Evolutionary conservation across 108 stramenopile genomes (phyloP).

Genomic region (Nannochloropsis oceanica): DNA sequence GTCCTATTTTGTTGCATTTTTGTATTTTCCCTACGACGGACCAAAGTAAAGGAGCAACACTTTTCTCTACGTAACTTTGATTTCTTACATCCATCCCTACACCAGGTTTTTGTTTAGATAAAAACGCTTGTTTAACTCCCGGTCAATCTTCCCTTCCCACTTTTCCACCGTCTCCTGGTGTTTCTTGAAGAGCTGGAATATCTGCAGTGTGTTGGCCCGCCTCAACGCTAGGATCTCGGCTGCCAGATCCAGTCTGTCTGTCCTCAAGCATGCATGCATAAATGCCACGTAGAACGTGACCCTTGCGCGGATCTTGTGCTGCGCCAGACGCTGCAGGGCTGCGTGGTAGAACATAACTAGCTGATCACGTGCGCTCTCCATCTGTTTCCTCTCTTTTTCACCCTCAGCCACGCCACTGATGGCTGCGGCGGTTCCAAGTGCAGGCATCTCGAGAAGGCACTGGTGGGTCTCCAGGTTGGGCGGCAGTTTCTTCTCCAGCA

Average conservation of each 20-base stretch:
- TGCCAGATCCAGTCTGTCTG: not conserved
- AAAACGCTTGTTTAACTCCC: not conserved
- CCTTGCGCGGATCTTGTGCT: not conserved
- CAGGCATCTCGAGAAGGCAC: not conserved
- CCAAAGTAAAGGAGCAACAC: too few species aligned
- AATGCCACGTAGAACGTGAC: not conserved
- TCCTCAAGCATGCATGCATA: not conserved
- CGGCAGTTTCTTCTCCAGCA: not conserved
- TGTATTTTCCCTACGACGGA: too few species aligned
- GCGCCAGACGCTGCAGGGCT: not conserved
- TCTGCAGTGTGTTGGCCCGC: not conserved
- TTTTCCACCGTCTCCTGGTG: not conserved
- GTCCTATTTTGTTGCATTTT: too few species aligned
- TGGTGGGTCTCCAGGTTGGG: not conserved
- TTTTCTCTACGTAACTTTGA: too few species aligned
- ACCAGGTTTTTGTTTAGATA: not conserved
- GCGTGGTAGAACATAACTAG: not conserved
- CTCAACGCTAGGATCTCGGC: not conserved
- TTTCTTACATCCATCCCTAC: not conserved
- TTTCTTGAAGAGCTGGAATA: not conserved
- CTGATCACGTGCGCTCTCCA: not conserved
- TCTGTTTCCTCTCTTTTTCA: not conserved
- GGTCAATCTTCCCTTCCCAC: not conserved
- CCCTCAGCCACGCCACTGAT: not conserved
- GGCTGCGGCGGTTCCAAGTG: not conserved